phyloP scores from a whole-genome alignment of 208 protist genomes.

The Leishmania lainsoni region DNA sequence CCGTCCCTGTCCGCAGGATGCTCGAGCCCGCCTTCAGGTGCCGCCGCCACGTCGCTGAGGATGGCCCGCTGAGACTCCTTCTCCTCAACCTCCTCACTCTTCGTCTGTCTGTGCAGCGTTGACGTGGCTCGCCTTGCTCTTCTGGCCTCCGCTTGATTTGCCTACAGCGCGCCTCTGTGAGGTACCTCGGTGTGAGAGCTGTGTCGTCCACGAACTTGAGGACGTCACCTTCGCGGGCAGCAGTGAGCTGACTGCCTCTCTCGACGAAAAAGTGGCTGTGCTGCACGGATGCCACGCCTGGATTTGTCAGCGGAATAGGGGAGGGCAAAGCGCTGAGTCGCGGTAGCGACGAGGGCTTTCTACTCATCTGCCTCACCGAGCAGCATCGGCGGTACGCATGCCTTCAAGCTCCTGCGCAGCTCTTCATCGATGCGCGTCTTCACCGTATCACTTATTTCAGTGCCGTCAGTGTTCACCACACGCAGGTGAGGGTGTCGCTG shows the following conservation, averaged over 20 bases:
- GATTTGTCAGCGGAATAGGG: background rate
- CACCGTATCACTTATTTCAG: slow-evolving; percentile 30
- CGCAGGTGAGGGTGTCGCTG: slow-evolving; percentile 24
- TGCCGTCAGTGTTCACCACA: slow-evolving; percentile 29
- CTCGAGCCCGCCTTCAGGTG: too few relatives aligned
- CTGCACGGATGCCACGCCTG: background rate
- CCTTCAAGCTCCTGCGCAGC: background rate
- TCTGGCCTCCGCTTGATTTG: background rate
- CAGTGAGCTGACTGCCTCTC: background rate
- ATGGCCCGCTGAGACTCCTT: background rate
- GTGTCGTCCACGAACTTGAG: background rate
- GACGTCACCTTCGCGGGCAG: background rate
- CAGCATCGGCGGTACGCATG: background rate
- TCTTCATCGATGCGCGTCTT: slow-evolving; percentile 1
- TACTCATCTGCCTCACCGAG: background rate
- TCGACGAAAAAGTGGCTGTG: background rate
- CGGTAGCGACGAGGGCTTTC: background rate
- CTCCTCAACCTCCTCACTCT: background rate
- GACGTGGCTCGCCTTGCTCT: background rate
- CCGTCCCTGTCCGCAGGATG: too few relatives aligned
- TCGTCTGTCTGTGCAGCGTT: too few relatives aligned
- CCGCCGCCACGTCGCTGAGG: too few relatives aligned
- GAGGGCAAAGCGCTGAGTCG: background rate
- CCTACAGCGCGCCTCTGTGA: background rate
- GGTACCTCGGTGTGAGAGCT: background rate